Percentiles rank a stretch among this genome's conserved stretches.
Conservation (phyloP, 768 basidiomycete species). For the Panaeolus papilionaceus region DNA sequence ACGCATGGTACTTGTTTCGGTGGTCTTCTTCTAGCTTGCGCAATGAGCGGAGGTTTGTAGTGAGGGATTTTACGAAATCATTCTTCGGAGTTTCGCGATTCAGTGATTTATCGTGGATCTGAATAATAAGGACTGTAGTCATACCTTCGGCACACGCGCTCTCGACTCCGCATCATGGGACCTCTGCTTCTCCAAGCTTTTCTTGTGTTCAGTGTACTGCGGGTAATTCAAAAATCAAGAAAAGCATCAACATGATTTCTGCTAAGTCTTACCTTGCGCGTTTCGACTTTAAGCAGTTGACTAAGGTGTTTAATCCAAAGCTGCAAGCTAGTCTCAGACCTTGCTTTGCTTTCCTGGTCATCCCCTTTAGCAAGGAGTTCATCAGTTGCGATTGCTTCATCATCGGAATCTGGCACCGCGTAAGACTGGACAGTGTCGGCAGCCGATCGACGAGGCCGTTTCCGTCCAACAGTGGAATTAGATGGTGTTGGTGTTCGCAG, state of each 20-base stretch:
- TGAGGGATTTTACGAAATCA: constrained; percentile 72
- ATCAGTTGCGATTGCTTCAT: constrained; percentile 56
- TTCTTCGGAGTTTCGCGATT: constrained; percentile 45
- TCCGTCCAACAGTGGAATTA: constrained; percentile 41
- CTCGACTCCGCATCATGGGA: constrained; percentile 45
- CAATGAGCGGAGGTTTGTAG: constrained; percentile 60
- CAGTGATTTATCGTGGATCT: constrained; percentile 2
- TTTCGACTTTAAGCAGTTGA: constrained; percentile 66
- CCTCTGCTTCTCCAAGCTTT: constrained; percentile 51
- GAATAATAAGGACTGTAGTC: neutral
- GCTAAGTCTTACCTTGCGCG: constrained; percentile 60
- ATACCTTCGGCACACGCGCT: constrained; percentile 64
- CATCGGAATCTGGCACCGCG: constrained; percentile 72
- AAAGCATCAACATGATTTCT: constrained; percentile 10
- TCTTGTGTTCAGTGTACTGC: constrained; percentile 72
- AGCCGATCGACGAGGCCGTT: constrained; percentile 66
- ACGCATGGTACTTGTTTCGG: constrained; percentile 39
- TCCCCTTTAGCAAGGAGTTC: constrained; percentile 39
- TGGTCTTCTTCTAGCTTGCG: constrained; percentile 65
- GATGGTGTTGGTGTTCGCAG: constrained; percentile 34
- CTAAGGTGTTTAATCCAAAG: constrained; percentile 74
- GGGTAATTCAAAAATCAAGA: constrained; percentile 19
- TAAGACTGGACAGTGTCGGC: constrained; percentile 63
- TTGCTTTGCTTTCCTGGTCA: constrained; percentile 41
- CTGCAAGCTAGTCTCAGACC: constrained; percentile 54